Conservation (phyloP, 441 rosid species). For the Daphne laureola region DNA sequence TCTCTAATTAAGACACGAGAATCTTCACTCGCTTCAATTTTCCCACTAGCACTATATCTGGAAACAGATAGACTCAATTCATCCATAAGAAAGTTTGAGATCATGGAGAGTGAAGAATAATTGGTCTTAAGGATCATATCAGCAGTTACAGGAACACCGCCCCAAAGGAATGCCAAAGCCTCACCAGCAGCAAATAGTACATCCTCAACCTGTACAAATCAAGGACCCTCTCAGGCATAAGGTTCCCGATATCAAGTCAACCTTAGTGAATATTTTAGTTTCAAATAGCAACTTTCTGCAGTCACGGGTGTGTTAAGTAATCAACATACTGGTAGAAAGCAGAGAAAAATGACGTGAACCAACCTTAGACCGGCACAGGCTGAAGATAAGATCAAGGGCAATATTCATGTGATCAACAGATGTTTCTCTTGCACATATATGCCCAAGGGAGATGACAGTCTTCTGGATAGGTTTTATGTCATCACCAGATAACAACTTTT, state of each 20-base stretch:
- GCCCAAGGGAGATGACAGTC: slow-evolving; percentile 78
- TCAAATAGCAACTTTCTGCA: too few relatives aligned
- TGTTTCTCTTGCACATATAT: slow-evolving; percentile 68
- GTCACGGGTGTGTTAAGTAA: background rate
- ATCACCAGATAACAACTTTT: slow-evolving; percentile 78
- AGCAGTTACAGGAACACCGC: slow-evolving; percentile 84
- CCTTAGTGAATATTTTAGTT: too few relatives aligned
- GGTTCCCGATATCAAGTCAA: too few relatives aligned
- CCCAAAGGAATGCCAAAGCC: slow-evolving; percentile 93
- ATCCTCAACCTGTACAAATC: slow-evolving; percentile 79
- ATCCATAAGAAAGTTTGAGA: slow-evolving; percentile 83
- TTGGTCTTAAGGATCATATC: slow-evolving; percentile 87
- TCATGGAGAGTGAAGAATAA: slow-evolving; percentile 79
- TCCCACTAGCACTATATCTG: slow-evolving; percentile 29
- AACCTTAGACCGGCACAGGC: slow-evolving; percentile 91
- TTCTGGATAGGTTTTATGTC: slow-evolving; percentile 82
- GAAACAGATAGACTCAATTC: slow-evolving; percentile 52
- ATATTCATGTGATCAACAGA: slow-evolving; percentile 56
- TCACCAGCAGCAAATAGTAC: slow-evolving; percentile 96
- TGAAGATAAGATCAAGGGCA: slow-evolving; percentile 75
- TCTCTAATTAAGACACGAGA: slow-evolving; percentile 52
- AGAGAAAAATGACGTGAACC: slow-evolving; percentile 11
- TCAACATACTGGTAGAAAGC: slow-evolving; percentile 7
- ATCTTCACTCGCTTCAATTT: slow-evolving; percentile 42
- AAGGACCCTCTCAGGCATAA: too few relatives aligned